A percentile compares a stretch with the other conserved stretches of the same genome.
Conservation (phyloP, 768 basidiomycete species). For the Floccularia luteovirens region DNA sequence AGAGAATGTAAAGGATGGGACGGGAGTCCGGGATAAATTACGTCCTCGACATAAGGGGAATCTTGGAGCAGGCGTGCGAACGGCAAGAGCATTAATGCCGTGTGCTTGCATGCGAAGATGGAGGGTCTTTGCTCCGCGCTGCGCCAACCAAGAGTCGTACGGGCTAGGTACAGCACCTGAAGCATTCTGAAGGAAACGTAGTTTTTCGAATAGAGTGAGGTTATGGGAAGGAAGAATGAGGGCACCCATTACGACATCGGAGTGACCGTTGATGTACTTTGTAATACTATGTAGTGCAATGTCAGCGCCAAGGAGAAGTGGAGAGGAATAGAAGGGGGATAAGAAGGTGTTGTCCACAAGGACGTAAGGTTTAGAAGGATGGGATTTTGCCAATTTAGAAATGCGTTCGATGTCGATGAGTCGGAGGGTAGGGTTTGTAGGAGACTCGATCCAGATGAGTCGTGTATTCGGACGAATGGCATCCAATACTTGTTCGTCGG, state of each 20-base stretch:
- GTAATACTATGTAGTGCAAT: conserved; percentile 79
- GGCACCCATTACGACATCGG: conserved; percentile 88
- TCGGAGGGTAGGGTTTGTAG: conserved; percentile 91
- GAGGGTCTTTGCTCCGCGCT: conserved; percentile 88
- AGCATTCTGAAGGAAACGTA: conserved; percentile 89
- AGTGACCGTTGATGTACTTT: conserved; percentile 93
- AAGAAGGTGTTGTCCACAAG: conserved; percentile 95
- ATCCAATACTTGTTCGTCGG: conserved; percentile 55
- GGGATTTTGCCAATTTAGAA: conserved; percentile 52
- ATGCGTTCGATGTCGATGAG: conserved; percentile 77
- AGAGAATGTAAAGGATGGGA: conserved; percentile 58
- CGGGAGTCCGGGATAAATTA: conserved; percentile 80
- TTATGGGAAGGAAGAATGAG: conserved; percentile 60
- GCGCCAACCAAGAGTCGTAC: conserved; percentile 86
- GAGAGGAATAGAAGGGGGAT: conserved; percentile 86
- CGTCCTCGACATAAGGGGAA: conserved; percentile 60
- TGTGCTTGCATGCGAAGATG: conserved; percentile 84
- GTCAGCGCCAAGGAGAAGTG: conserved; percentile 79
- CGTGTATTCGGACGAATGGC: conserved; percentile 73
- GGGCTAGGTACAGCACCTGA: conserved; percentile 80
- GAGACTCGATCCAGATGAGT: conserved; percentile 93
- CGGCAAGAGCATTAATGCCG: conserved; percentile 70
- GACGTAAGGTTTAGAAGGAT: conserved; percentile 64
- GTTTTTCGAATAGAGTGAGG: conserved; percentile 34
- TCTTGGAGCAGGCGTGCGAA: conserved; percentile 57